Evolutionary conservation across 768 basidiomycete species (phyloP), one percentile per base, ranked within the genome.

Genomic region (Floccularia luteovirens): DNA sequence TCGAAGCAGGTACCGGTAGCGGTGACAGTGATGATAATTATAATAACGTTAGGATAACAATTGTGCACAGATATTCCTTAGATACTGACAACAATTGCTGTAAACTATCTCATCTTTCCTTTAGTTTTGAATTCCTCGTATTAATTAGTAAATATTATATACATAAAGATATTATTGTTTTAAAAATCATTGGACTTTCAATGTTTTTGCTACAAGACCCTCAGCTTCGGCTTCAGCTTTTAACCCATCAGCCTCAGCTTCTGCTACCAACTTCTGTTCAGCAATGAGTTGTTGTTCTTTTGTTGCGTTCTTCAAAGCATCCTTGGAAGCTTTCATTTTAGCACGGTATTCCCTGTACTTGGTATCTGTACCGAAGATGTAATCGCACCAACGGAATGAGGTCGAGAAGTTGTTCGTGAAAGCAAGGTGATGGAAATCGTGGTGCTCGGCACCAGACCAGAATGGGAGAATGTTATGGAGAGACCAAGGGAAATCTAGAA

Each of bases 401-500:
- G 91, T 93, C 6, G 89, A 87, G 59, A 75, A 94, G 70, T 93
- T 93, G 70, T 92, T 91, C 36, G 78, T 79, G 70, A 92, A 94
- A 3, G 87, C 82, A 87, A 91, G 88, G 65, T 99, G 94, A 63
- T 98, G 94, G 78, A 91, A 97, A 56, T 97, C 93, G 58, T 96
- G 93, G 64, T 94, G 90, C 53, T 97, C 94, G 0, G 92, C 92
- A 27, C 94, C 93, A 5, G 88, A 85, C 93, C 93, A 98, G 74
- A 98, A 88, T 2, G 92, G 92, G 23, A 98, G 44, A 48, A 90
- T 79, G 67, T 93, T 79, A 49, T 90, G 83, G 41, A 98, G 70
- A 4, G 90, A 93, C 93, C 92, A 98, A 1, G 96, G 94, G 76
- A 99, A 99, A 60, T 98, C 90, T 85, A 31, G 30, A 31, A 22